phyloP scores from a whole-genome alignment of 2,329 filamentous ascomycete species.

The Immersiporthe knoxdaviesiana region DNA sequence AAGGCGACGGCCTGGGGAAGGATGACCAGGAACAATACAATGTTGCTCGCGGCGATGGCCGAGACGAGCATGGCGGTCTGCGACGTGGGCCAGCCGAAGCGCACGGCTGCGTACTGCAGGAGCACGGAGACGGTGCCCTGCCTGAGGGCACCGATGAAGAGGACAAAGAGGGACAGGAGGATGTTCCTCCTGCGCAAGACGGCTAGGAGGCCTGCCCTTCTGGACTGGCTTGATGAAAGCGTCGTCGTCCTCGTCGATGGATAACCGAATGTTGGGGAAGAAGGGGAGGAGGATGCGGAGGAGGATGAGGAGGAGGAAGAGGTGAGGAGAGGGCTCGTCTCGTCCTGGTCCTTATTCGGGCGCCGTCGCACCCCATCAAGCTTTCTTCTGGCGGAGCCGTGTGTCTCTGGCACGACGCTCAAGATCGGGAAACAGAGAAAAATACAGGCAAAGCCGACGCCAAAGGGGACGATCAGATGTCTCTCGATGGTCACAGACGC shows the following conservation, averaged over 20 bases:
- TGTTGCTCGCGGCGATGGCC: conserved; percentile 27
- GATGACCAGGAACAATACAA: conserved; percentile 27
- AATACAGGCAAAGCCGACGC: conserved; percentile 23
- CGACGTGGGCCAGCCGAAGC: conserved; percentile 27
- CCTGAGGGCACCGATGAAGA: conserved; percentile 26
- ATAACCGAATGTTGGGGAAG: too few species aligned
- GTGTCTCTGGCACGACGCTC: conserved; percentile 26
- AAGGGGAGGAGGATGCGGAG: conserved; percentile 3
- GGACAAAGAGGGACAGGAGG: conserved; percentile 26
- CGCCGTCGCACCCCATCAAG: neutral
- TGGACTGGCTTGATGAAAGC: neutral
- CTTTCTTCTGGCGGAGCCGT: neutral
- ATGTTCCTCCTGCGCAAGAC: conserved; percentile 24
- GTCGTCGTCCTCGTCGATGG: neutral
- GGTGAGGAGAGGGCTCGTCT: conserved; percentile 22
- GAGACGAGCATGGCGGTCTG: conserved; percentile 29
- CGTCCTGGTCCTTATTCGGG: conserved; percentile 21
- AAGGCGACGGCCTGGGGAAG: conserved; percentile 25
- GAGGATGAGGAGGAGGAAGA: neutral
- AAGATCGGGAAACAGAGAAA: conserved; percentile 23
- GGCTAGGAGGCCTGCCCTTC: conserved; percentile 2
- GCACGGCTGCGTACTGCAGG: conserved; percentile 28
- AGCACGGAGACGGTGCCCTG: conserved; percentile 27
- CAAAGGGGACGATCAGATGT: conserved; percentile 25
- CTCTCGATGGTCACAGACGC: conserved; percentile 26